Evolutionary conservation across 768 basidiomycete genomes (phyloP), one percentile per base, ranked within the genome.

Genomic region (Amanita jacksonii): DNA sequence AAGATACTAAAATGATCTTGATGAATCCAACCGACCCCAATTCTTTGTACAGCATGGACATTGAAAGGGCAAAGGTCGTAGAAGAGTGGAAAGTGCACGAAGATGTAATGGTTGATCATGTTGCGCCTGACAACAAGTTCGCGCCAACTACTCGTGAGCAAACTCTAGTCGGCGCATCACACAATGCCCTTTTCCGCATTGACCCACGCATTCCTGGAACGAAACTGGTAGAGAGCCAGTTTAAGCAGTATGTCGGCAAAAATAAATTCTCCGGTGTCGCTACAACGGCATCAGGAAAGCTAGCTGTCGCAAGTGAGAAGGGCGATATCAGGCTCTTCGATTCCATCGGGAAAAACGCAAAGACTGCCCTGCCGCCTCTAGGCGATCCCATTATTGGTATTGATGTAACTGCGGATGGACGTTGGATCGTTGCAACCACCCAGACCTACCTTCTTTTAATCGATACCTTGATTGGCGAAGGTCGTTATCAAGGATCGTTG

Each of bases 21-120:
- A 87, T 88, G 77, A 85, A 96, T 57, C 80, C 89, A 3, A 59
- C 63, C 30, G 78, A 90, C 30, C 80, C 84, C 3, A 78, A 89
- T 54, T 81, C 91, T 0, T 66, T 99, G 33, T 96, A 79, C 65
- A 79, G 72, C 51, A 79, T 98, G 75, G 96, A 99, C 64, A 76
- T 99, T 49, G 85, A 94, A 62, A 80, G 81, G 19, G 96, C 90
- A 33, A 94, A 96, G 63, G 81, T 99, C 22, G 90, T 98, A 16
- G 96, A 99, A 59, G 96, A 99, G 60, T 97, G 91, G 92, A 94
- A 91, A 59, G 81, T 99, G n/a, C 83, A 92, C 58, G 90, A 97
- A 27, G 72, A 84, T 56, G 70, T 98, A 51, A 68, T 73, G 12
- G 87, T 99, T 51, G 74, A 85, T 60, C 83, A 94, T 57, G 86